Evolutionary conservation across 495 filamentous ascomycete genomes (phyloP), one percentile per base, ranked within the genome.

Genomic region (Aspergillus panamensis): DNA sequence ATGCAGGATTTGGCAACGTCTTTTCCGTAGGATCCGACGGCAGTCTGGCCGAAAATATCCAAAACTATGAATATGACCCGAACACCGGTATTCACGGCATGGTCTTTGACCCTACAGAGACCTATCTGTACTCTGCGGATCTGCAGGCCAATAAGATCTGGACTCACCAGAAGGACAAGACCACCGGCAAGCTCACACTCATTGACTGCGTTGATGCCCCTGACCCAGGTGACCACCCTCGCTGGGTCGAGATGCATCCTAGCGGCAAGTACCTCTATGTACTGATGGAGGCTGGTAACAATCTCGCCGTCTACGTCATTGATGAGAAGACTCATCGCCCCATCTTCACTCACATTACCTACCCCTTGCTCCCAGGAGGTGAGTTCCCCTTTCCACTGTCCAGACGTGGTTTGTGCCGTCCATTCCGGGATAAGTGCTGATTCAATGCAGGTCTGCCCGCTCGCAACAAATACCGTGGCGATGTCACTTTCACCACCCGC

Each of bases 41-140:
- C 31, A 70, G 68, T 16, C 80, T 94, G 20, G 78, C 81, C 14
- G 69, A 76, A 64, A 89, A 89, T 70, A 75, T 92, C 50, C 90
- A 94, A 62, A 90, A 92, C 70, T 92, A 88, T 73, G 82, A 85
- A 50, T 90, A 92, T 67, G 79, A 83, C 44, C 71, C 76, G 35
- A 82, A 88, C 68, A 87, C 88, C 8, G 89, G 87, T 44, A 89
- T 94, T 61, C 90, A 94, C 72, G 90, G 89, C 73, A 92, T 91
- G 87, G 89, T 91, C 44, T 94, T 94, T 66, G 89, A 94, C 69
- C 83, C 87, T 10, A 85, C 83, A 53, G 90, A 94, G 73, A 88
- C 84, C 13, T 92, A 90, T 72, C 81, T 94, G 35, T 94, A 94
- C 77, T 91, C 88, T 19, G 90, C 90, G 56, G 90, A 94, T 72